Evolutionary conservation across 2,329 filamentous ascomycete genomes (phyloP), one percentile per base, ranked within the genome.

Genomic region (Xylaria sp.): DNA sequence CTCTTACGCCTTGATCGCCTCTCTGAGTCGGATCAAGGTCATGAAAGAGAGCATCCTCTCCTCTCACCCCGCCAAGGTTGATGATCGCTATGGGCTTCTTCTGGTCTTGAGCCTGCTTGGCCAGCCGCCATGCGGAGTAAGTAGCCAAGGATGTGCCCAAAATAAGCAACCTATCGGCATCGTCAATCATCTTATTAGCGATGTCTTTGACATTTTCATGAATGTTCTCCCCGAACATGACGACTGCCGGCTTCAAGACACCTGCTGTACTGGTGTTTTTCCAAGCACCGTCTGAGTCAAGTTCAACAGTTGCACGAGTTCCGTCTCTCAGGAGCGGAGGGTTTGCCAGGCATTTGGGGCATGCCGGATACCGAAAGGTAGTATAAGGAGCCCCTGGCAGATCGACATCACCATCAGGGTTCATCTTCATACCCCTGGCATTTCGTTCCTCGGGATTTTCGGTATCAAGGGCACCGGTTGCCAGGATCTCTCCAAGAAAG

Each of bases 181-280:
- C 81, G 69, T 97, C 90, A 54, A 97, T 85, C 10, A 89, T 89
- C 34, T 84, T 76, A 70, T 97, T 92, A 1, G 92, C 93, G 0
- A 85, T 86, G 1, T 77, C 73, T 73, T 95, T 97, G 42, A 92
- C 86, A 1, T 76, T 69, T 1, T 76, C 74, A 0, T 83, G 79
- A 54, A 97, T 96, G 61, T 85, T 92, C 75, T 97, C 94, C 13
- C 94, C 94, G 72, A 97, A 97, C 91, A 97, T 97, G 68, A 92
- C 87, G 1, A 99, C 92, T 0, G 90, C 90, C 2, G 94, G 94
- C 71, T 97, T 97, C 58, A 99, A 74, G 44, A 97, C 85, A 1
- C 93, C 94, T 0, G 86, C 90, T 1, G 82, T 85, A 66, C 85
- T 87, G 0, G 76, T 76, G 4, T 80, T 67, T 46, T 79, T 76